These are phyloP conservation scores for Saccharum officinarum DNA, from an alignment of 176 grass and related monocot genomes.

Conservation along the genomic window DNA sequence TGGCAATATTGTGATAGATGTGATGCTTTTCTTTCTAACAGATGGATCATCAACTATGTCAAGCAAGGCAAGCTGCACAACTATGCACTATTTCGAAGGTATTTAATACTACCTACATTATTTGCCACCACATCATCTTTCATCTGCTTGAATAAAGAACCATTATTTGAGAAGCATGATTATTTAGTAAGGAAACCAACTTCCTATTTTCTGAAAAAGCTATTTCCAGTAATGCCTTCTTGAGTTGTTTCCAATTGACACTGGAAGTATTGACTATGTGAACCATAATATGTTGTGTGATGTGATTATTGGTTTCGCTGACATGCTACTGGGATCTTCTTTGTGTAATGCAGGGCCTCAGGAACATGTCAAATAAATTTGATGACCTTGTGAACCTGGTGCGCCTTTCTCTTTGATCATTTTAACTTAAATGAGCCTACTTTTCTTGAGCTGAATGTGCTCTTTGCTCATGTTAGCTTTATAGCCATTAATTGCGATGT, in stretches of 20 bases:
- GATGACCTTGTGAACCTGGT: slow-evolving; percentile 61
- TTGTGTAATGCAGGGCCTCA: slow-evolving; percentile 56
- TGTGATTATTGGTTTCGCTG: neutral
- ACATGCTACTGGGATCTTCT: slow-evolving; percentile 10
- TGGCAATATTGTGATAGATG: neutral
- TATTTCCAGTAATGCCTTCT: neutral
- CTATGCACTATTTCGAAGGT: slow-evolving; percentile 69
- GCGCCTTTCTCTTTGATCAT: slow-evolving; percentile 35
- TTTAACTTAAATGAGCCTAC: neutral
- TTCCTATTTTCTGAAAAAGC: neutral
- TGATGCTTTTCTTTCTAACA: slow-evolving; percentile 1
- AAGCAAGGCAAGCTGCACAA: slow-evolving; percentile 46
- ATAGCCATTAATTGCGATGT: neutral
- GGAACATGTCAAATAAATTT: slow-evolving; percentile 55
- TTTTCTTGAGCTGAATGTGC: neutral
- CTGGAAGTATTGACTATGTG: neutral
- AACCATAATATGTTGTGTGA: slow-evolving; percentile 3
- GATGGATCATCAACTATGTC: slow-evolving; percentile 60
- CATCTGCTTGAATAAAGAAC: slow-evolving; percentile 4
- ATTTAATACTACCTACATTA: neutral
- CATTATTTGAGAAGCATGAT: too few relatives aligned
- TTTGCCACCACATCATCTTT: slow-evolving; percentile 11
- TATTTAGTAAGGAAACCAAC: neutral
- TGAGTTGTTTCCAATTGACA: neutral
- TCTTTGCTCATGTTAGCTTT: slow-evolving; percentile 29